Evolutionary conservation across 2,329 filamentous ascomycete genomes (phyloP), one percentile per base, ranked within the genome.

Genomic region (Penicillium sp.): DNA sequence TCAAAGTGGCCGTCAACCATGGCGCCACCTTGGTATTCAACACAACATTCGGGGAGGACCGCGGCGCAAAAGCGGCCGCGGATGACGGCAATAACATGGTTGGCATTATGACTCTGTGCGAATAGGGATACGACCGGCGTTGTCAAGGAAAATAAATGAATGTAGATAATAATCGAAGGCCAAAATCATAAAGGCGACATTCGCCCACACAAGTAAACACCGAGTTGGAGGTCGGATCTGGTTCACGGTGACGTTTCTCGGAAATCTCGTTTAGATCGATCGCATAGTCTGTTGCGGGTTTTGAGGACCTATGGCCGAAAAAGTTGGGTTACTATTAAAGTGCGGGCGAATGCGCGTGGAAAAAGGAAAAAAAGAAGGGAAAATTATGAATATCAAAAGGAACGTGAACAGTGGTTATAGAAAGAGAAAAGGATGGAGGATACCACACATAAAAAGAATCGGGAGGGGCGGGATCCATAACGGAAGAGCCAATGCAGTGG

Each of bases 1-100:
- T 98, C 70, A 99, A 83, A 11, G 93, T 96, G 73, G 93, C 90
- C 35, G 95, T 99, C 77, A 98, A 84, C 95, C 95, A 99, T 58
- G 92, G 90, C 80, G 97, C 93, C 71, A 96, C 87, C 81, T 95
- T 96, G 74, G 89, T 89, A 71, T 88, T 90, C 70, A 99, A 83
- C 59, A 99, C 95, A 67, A 99, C 91, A 74, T 96, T 98, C 76
- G 96, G 93, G 26, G 91, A 92, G 49, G 91, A 91, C 71, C 95
- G 87, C 68, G 93, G 93, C 69, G 93, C 93, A 81, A 98, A 99
- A 71, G 95, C 93, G 61, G 93, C 92, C 66, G 95, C 95, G 70
- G 95, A 98, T 62, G 93, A 93, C 68, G 95, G 95, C 69, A 99
- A 82, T 75, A 99, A 83, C 82, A 95, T 89, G 71, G 92, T 90